These are phyloP conservation scores for Symbiotaphrina buchneri DNA, from an alignment of 495 filamentous ascomycete species.

Conservation along the genomic window DNA sequence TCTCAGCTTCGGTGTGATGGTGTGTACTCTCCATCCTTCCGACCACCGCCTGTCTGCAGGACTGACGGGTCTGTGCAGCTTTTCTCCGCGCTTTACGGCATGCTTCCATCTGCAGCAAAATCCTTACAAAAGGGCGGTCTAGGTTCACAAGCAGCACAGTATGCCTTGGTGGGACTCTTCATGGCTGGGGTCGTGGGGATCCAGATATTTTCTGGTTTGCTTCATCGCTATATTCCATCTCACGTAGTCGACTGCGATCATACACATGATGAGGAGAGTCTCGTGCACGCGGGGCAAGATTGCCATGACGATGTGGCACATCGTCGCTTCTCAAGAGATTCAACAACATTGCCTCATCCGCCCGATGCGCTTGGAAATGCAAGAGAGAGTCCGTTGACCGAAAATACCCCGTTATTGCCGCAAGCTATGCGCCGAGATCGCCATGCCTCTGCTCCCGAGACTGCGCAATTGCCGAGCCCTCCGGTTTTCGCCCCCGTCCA, in stretches of 20 bases:
- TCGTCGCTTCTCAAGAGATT: too few relatives aligned
- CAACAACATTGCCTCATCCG: neutral
- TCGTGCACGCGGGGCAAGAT: conserved; percentile 7
- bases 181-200: conserved; percentile 67
- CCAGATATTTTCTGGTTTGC: conserved; percentile 48
- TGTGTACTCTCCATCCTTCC: conserved; percentile 23
- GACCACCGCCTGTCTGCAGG: conserved; percentile 4
- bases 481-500: conserved; percentile 12
- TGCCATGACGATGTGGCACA: conserved; percentile 3
- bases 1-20: conserved; percentile 95
- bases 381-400: too few relatives aligned
- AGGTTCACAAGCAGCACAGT: conserved; percentile 41
- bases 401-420: too few relatives aligned
- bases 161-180: conserved; percentile 55
- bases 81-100: conserved; percentile 83
- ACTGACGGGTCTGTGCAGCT: conserved; percentile 25
- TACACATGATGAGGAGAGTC: conserved; percentile 34
- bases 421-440: too few relatives aligned
- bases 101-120: conserved; percentile 65
- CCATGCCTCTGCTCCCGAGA: neutral
- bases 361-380: neutral
- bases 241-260: conserved; percentile 87
- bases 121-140: conserved; percentile 50
- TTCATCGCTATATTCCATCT: conserved; percentile 76
- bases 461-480: conserved; percentile 19